These are phyloP conservation scores for Thymus mandschuricus DNA, from an alignment of 257 asterid species.

Conservation along the genomic window DNA sequence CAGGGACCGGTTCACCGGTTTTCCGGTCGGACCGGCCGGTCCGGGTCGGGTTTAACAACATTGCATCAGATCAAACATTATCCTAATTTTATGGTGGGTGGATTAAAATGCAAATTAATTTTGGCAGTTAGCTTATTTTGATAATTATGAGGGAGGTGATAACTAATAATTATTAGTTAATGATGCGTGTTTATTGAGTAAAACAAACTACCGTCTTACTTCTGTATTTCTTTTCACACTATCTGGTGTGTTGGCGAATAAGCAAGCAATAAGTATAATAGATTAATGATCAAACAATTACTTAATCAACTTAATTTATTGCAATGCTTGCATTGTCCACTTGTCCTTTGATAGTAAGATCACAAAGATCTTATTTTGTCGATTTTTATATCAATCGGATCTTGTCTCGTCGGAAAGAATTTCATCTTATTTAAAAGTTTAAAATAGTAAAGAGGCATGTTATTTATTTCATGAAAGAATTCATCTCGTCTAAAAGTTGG, in stretches of 20 bases:
- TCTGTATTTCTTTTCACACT: conserved; percentile 28
- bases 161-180: neutral
- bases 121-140: conserved; percentile 27
- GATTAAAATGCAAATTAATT: neutral
- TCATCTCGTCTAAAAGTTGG: too few relatives aligned
- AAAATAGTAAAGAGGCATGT: too few relatives aligned
- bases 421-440: too few relatives aligned
- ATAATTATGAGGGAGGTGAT: conserved; percentile 1
- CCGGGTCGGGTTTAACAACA: too few relatives aligned
- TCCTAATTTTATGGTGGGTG: conserved; percentile 15
- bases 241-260: conserved; percentile 4
- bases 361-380: too few relatives aligned
- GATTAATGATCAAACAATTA: too few relatives aligned
- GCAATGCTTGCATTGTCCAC: neutral
- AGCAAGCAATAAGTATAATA: neutral
- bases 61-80: conserved; percentile 24
- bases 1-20: too few relatives aligned
- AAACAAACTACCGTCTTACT: conserved; percentile 36
- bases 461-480: too few relatives aligned
- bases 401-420: too few relatives aligned
- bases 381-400: too few relatives aligned
- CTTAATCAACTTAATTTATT: neutral
- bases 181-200: conserved; percentile 7
- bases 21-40: too few relatives aligned
- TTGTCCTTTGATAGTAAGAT: neutral